Conservation (phyloP, 768 basidiomycete genomes). For the Leccinum incarnatum region DNA sequence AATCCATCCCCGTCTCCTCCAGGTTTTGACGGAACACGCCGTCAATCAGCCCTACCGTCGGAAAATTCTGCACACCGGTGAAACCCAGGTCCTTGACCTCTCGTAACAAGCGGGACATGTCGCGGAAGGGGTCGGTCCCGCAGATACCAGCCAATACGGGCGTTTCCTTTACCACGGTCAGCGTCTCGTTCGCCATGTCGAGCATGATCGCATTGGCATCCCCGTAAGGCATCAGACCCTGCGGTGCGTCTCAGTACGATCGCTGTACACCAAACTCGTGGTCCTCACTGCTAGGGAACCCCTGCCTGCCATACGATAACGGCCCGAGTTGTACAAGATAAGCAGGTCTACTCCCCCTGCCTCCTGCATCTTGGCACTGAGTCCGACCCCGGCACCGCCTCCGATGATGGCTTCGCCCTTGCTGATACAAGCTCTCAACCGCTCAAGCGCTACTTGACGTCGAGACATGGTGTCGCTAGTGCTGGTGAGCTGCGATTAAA, state of each 20-base stretch:
- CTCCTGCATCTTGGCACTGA: conserved; percentile 29
- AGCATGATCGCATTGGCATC: conserved; percentile 29
- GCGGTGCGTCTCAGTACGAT: not conserved
- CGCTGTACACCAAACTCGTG: not conserved
- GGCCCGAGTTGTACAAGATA: conserved; percentile 32
- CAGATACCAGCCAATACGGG: conserved; percentile 29
- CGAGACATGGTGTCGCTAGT: conserved; percentile 10
- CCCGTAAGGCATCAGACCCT: conserved; percentile 31
- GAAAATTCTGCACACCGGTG: conserved; percentile 29
- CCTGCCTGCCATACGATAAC: conserved; percentile 31
- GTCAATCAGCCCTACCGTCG: conserved; percentile 29
- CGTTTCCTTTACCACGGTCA: conserved; percentile 29
- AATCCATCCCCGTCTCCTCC: conserved; percentile 31
- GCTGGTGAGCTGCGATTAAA: not conserved
- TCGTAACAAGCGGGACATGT: conserved; percentile 22
- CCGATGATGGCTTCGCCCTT: conserved; percentile 24
- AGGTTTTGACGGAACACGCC: conserved; percentile 28
- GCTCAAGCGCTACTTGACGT: conserved; percentile 18
- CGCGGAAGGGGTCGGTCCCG: conserved; percentile 29
- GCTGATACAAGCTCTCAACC: conserved; percentile 12
- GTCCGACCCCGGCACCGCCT: conserved; percentile 27
- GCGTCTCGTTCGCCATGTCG: conserved; percentile 27
- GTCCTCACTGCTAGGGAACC: conserved; percentile 28
- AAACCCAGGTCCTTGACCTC: conserved; percentile 28
- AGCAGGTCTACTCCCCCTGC: conserved; percentile 30